phyloP scores from a whole-genome alignment of 371 early-diverging fungal species.

The Mortierella sp. region DNA sequence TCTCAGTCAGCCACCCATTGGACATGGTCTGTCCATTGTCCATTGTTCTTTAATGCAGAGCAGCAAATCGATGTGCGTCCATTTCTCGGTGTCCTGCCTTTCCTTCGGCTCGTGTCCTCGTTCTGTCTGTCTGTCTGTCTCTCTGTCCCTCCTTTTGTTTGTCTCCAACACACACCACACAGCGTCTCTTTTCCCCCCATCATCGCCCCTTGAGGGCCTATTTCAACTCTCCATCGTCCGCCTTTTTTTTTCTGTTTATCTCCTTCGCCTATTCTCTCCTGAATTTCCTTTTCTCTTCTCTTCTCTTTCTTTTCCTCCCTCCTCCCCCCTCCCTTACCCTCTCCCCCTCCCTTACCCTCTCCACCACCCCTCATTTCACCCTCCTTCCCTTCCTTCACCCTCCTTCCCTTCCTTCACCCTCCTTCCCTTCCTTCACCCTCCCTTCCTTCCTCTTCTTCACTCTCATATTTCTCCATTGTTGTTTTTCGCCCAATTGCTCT shows the following conservation, averaged over 20 bases:
- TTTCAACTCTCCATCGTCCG: not conserved
- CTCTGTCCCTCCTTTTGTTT: slow-evolving; percentile 6
- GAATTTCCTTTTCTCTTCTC: not conserved
- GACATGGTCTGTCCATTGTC: not conserved
- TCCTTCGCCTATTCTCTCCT: slow-evolving; percentile 1
- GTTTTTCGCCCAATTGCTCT: not conserved
- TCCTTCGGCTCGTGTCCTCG: not conserved
- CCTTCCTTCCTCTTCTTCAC: not conserved
- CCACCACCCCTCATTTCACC: not conserved
- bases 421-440: not conserved
- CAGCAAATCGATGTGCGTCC: not conserved
- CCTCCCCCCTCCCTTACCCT: not conserved
- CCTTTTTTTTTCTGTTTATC: not conserved
- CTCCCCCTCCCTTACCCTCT: not conserved
- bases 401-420: not conserved
- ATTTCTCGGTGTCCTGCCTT: not conserved
- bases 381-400: not conserved
- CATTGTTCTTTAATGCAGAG: not conserved
- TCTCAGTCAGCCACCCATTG: too few species aligned
- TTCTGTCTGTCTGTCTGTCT: not conserved
- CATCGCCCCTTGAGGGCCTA: not conserved
- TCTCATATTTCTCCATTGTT: not conserved
- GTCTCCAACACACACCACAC: not conserved
- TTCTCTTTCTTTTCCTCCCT: not conserved
- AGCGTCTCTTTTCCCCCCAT: not conserved